phyloP scores from a whole-genome alignment of 2,329 filamentous ascomycete genomes.

The Pseudohalonectria lignicola region DNA sequence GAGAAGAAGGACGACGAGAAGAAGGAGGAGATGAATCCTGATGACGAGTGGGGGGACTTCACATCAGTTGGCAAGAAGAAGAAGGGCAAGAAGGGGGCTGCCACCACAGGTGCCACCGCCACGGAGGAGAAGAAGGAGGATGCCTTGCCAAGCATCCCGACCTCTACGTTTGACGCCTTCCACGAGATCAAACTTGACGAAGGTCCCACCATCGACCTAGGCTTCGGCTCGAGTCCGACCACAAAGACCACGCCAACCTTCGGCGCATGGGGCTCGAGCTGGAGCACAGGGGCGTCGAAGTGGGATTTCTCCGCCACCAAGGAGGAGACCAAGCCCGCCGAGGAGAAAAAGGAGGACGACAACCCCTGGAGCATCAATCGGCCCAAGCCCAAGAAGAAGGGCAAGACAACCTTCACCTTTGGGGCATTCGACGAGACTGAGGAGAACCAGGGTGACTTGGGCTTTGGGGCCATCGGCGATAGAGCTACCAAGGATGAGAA shows the following conservation, averaged over 20 bases:
- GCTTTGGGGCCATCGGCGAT: constrained; percentile 5
- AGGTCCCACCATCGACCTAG: constrained; percentile 45
- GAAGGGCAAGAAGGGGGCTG: constrained; percentile 36
- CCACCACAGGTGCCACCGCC: constrained; percentile 18
- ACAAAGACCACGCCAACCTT: constrained; percentile 30
- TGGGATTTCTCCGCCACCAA: constrained; percentile 24
- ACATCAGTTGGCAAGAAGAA: constrained; percentile 37
- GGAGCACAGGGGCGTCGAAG: constrained; percentile 36
- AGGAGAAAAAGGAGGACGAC: constrained; percentile 28
- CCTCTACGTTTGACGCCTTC: constrained; percentile 41
- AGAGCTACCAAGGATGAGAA: constrained; percentile 12
- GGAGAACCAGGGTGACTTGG: constrained; percentile 19
- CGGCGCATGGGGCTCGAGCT: constrained; percentile 49
- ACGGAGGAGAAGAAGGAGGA: constrained; percentile 13
- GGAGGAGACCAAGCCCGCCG: constrained; percentile 12
- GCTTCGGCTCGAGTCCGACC: constrained; percentile 30
- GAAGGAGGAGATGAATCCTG: constrained; percentile 28
- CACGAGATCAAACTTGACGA: constrained; percentile 60
- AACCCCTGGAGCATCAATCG: constrained; percentile 39
- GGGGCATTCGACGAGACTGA: constrained; percentile 28
- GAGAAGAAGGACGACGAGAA: constrained; percentile 25
- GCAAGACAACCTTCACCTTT: constrained; percentile 32
- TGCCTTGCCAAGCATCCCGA: constrained; percentile 11
- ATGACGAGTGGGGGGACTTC: constrained; percentile 41
- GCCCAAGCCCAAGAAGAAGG: constrained; percentile 42